Evolutionary conservation across 2,329 filamentous ascomycete species (phyloP).

Genomic region (Microthyrium microscopicum): DNA sequence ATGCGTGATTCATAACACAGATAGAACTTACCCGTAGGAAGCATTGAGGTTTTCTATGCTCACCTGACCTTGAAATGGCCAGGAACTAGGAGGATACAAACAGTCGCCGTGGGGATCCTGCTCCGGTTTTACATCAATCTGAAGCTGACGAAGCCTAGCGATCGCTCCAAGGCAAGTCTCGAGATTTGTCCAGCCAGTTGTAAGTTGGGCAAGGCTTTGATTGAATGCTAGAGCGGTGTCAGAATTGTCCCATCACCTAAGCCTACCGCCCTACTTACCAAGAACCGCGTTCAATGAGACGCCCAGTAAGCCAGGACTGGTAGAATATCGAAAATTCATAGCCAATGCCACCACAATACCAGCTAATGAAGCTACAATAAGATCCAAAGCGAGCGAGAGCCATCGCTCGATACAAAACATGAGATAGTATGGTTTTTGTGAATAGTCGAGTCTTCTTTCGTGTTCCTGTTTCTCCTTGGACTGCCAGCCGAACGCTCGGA

Average conservation of each 20-base stretch:
- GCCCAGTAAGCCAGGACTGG: slow-evolving; percentile 31
- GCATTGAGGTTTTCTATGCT: neutral
- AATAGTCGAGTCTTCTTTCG: slow-evolving; percentile 21
- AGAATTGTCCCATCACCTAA: no score
- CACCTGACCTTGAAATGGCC: neutral
- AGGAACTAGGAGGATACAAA: neutral
- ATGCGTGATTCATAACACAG: no score
- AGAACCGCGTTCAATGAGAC: slow-evolving; percentile 38
- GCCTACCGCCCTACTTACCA: no score
- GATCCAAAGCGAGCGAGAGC: slow-evolving; percentile 24
- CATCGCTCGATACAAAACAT: slow-evolving; percentile 29
- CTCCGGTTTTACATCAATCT: slow-evolving; percentile 28
- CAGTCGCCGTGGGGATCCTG: slow-evolving; percentile 19
- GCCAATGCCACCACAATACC: slow-evolving; percentile 20
- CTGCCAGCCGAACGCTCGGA: slow-evolving; percentile 36
- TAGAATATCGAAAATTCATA: slow-evolving; percentile 12
- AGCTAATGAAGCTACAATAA: slow-evolving; percentile 24
- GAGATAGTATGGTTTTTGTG: slow-evolving; percentile 29
- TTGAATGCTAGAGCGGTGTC: no score
- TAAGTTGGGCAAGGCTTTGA: slow-evolving; percentile 31
- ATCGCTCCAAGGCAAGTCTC: slow-evolving; percentile 43
- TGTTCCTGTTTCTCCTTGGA: slow-evolving; percentile 21
- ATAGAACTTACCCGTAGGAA: no score
- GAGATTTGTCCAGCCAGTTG: slow-evolving; percentile 35
- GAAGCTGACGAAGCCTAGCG: slow-evolving; percentile 35